Conservation (phyloP, 352 stramenopile species). For the Globisporangium paroecandrum region DNA sequence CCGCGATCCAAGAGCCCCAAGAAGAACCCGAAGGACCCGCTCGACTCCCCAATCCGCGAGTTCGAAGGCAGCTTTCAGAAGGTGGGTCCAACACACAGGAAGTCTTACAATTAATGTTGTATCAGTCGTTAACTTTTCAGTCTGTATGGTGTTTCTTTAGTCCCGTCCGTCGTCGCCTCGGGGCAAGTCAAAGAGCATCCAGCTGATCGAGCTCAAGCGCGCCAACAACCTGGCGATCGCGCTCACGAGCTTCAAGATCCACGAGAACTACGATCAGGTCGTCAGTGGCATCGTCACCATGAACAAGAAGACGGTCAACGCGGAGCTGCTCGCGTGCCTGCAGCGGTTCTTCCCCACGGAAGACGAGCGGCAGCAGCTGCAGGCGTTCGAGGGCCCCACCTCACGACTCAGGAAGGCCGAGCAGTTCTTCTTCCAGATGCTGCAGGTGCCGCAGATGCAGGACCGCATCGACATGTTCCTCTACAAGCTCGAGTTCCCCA, state of each 20-base stretch:
- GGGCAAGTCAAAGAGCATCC: conserved; percentile 69
- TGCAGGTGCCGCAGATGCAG: conserved; percentile 56
- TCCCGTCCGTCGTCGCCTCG: conserved; percentile 66
- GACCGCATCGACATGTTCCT: conserved; percentile 71
- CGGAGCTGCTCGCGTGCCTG: conserved; percentile 61
- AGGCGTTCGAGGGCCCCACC: conserved; percentile 38
- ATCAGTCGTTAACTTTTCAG: no score
- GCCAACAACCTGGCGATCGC: conserved; percentile 77
- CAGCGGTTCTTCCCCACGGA: conserved; percentile 75
- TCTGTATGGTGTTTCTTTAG: conserved; percentile 12
- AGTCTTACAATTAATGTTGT: no score
- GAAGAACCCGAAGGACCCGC: conserved; percentile 12
- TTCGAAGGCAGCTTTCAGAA: conserved; percentile 53
- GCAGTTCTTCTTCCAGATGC: conserved; percentile 62
- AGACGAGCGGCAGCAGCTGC: conserved; percentile 49
- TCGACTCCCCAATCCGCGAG: conserved; percentile 10
- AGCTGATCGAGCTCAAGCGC: conserved; percentile 75
- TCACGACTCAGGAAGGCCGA: conserved; percentile 65
- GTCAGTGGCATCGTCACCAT: conserved; percentile 54
- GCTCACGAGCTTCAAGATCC: conserved; percentile 75
- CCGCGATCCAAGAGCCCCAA: conserved; percentile 40
- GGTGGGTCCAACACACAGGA: conserved; percentile 21
- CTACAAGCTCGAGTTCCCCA: conserved; percentile 70
- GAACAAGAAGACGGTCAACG: conserved; percentile 53
- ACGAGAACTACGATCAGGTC: conserved; percentile 63